Evolutionary conservation across 2,329 filamentous ascomycete species (phyloP), one percentile per base, ranked within the genome.

Genomic region (Dactylella cylindrospora): DNA sequence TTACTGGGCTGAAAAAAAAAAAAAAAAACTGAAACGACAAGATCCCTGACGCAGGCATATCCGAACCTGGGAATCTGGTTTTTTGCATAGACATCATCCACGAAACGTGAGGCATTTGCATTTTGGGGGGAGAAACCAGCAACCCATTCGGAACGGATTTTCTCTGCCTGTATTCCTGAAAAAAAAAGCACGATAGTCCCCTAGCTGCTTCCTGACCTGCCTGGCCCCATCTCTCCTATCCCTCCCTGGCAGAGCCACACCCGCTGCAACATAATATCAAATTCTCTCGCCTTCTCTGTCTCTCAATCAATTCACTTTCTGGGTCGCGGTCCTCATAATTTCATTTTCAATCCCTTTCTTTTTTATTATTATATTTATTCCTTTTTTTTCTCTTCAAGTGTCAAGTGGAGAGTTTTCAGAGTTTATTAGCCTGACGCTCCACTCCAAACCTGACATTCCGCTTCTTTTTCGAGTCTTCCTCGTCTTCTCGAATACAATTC

Each of bases 31-130:
- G 57, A 62, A 62, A 62, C 57, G 31, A 44, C 38, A 26, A 17
- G 15, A 62, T 54, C 57, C 57, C 57, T 62, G 57, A n/a, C 36
- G 39, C 49, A 54, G 41, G 49, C 49, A 53, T 62, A 54, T 47
- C 49, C 57, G 43, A 62, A 62, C 57, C 57, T 62, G 57, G 57
- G 40, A 62, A 61, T 49, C 49, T 31, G 49, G 49, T 53, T 41
- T 12, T 54, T 54, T 50, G 57, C 57, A 54, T 53, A 49, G 57
- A 54, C 49, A 22, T 32, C 40, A 20, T 38, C 15, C 50, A 54
- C 57, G 57, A 62, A 62, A 54, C 54, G 57, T 62, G 57, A 62
- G 57, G 57, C 49, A 62, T 62, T 62, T 62, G n/a, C n/a, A n/a
- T n/a, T n/a, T n/a, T n/a, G n/a, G 49, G 49, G 41, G 17, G 53